A percentile compares a stretch with the other conserved stretches of the same genome.
These are phyloP conservation scores for Geotrichum candidum DNA, from an alignment of 1,139 yeast species.

Conservation along the genomic window DNA sequence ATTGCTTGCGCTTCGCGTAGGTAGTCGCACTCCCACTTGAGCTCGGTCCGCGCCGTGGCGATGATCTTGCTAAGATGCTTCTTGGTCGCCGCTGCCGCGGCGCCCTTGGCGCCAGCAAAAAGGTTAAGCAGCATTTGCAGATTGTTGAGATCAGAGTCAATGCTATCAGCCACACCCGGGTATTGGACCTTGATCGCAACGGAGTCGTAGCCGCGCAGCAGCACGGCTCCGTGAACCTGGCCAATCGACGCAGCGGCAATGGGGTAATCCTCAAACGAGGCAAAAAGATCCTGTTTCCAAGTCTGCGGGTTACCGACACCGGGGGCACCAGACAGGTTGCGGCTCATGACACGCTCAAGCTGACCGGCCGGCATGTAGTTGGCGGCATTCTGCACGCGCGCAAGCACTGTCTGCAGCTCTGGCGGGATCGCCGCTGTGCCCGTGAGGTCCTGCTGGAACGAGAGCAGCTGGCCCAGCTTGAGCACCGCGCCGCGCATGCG, in stretches of 20 bases:
- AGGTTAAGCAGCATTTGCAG: constrained; percentile 77
- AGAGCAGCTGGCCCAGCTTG: constrained; percentile 89
- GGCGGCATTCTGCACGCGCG: constrained; percentile 87
- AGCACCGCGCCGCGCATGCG: constrained; percentile 98
- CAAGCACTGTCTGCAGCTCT: constrained; percentile 73
- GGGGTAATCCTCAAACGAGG: constrained; percentile 79
- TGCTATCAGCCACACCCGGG: constrained; percentile 94
- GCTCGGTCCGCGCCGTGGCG: constrained; percentile 85
- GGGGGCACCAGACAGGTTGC: constrained; percentile 43
- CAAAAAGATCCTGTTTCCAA: constrained; percentile 68
- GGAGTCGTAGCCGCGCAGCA: constrained; percentile 47
- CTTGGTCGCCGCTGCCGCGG: neutral
- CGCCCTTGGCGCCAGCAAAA: constrained; percentile 35
- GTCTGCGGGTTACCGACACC: constrained; percentile 45
- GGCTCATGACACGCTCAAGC: constrained; percentile 67
- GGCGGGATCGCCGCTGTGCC: constrained; percentile 74
- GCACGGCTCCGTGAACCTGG: constrained; percentile 83
- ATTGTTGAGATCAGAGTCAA: constrained; percentile 89
- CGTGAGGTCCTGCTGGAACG: constrained; percentile 52
- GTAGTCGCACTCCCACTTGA: constrained; percentile 97
- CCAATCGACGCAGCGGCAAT: constrained; percentile 98
- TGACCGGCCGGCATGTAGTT: constrained; percentile 96
- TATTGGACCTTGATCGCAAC: constrained; percentile 97
- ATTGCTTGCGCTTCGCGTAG: constrained; percentile 80
- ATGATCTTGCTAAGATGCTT: constrained; percentile 68